Evolutionary conservation across 805 yeast genomes (phyloP).

Genomic region (Ogataea nakhonphanomensis): DNA sequence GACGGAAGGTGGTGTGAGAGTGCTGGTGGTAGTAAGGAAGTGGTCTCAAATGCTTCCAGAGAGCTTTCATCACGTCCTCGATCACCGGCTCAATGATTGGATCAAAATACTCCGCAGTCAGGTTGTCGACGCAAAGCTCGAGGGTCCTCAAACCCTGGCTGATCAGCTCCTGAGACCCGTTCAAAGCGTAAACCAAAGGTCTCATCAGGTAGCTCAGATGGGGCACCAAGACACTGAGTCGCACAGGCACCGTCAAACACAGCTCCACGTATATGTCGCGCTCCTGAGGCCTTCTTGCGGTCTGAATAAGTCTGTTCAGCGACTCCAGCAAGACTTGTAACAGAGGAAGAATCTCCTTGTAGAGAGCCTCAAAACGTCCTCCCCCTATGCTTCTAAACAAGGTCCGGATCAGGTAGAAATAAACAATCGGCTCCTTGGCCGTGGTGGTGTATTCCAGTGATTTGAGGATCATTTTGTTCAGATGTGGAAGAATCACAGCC

Average conservation of each 20-base stretch:
- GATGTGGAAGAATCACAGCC: conserved; percentile 80
- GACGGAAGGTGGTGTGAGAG: conserved; percentile 89
- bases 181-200: conserved; percentile 86
- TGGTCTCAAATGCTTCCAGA: conserved; percentile 89
- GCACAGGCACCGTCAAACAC: conserved; percentile 92
- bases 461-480: conserved; percentile 76
- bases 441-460: conserved; percentile 76
- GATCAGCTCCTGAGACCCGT: conserved; percentile 86
- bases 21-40: conserved; percentile 93
- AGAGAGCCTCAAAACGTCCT: conserved; percentile 89
- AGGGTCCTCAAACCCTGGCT: conserved; percentile 93
- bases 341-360: conserved; percentile 89
- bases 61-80: conserved; percentile 88
- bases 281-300: conserved; percentile 85
- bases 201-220: conserved; percentile 84
- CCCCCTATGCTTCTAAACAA: conserved; percentile 94
- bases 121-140: conserved; percentile 92
- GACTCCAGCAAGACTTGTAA: conserved; percentile 84
- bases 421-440: conserved; percentile 87
- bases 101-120: conserved; percentile 95
- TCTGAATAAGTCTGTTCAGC: conserved; percentile 74
- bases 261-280: conserved; percentile 92
- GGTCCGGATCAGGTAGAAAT: conserved; percentile 83
- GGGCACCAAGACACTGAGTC: conserved; percentile 90
- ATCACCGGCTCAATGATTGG: conserved; percentile 96